Base-by-base conservation (phyloP, 192 early-diverging fungal genomes). In the Umbelopsis sp. region DNA sequence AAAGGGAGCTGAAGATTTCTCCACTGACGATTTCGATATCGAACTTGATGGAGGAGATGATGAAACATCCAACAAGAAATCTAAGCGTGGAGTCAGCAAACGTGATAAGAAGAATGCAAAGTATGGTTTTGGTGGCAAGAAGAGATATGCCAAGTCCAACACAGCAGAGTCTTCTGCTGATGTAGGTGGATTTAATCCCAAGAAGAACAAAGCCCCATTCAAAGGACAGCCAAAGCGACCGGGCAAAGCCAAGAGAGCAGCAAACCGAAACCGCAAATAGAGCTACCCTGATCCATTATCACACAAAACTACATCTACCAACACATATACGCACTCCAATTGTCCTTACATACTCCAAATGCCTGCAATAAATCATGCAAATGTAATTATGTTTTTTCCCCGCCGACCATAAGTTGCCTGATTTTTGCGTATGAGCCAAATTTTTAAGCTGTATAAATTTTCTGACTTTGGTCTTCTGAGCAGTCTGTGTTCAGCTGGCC, bases 111-210 rank as follows among this genome's bases (percentile, higher is more conserved):
- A 95, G 82, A 91, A 97, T 77, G 79, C 87, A 43, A 96, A 94
- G 84, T 98, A 90, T 79, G 95, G 95, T 2, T 96, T 93, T 85
- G 96, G 96, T 49, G 96, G 96, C 51, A 90, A 91, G 77, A 94
- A 95, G 84, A 83, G 92, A 32, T 74, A 84, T 56, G 69, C 82
- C 44, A 98, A 95, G 82, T 83, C 80, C 45, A 98, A 98, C 77
- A 93, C 92, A 10, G 82, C 87, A 8, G 92, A 94, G 22, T 89
- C 86, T 69, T 82, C 89, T 16, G 88, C 82, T 31, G 95, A 94
- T 77, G 77, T 97, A 47, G 80, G 80, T 38, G 87, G 85, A 41
- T 94, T 92, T 72, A 90, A 75, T 70, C 45, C 72, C 16, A 79
- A 80, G 71, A 78, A 78, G 34, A 81, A 77, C 72, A 81, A 80